Evolutionary conservation across 192 early-diverging fungal species (phyloP).

Genomic region (Radiomyces spectabilis): DNA sequence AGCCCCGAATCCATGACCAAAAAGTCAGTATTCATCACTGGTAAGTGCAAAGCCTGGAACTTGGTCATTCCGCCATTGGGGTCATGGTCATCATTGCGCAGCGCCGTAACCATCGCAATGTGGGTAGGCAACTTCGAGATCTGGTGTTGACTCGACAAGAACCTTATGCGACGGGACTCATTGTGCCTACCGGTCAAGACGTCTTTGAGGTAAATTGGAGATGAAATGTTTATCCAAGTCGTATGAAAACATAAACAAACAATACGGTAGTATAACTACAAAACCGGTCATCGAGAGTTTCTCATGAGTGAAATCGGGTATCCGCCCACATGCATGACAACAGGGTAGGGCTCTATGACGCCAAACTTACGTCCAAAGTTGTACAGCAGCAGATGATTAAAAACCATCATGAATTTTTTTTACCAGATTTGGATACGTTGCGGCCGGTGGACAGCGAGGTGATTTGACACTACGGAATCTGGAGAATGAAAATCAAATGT

Average conservation of each 20-base stretch:
- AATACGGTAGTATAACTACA: constrained; percentile 46
- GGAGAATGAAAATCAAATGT: constrained; percentile 48
- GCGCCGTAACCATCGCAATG: too few species aligned
- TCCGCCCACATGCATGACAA: constrained; percentile 68
- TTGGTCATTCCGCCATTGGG: not conserved
- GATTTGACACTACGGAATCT: constrained; percentile 73
- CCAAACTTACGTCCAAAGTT: too few species aligned
- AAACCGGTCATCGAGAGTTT: constrained; percentile 38
- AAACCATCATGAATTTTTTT: not conserved
- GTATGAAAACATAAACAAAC: constrained; percentile 14
- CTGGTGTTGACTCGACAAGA: constrained; percentile 70
- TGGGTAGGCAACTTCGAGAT: constrained; percentile 93
- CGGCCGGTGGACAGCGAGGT: constrained; percentile 84
- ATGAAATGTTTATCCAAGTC: not conserved
- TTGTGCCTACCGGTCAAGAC: constrained; percentile 69
- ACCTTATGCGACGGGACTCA: constrained; percentile 59
- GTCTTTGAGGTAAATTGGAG: constrained; percentile 31
- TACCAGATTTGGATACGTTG: constrained; percentile 69
- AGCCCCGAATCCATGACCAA: constrained; percentile 62
- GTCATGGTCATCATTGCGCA: too few species aligned
- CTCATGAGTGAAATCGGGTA: constrained; percentile 70
- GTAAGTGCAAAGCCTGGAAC: constrained; percentile 27
- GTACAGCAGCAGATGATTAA: not conserved
- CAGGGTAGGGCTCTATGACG: constrained; percentile 36
- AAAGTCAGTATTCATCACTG: constrained; percentile 91